Evolutionary conservation across 768 basidiomycete species (phyloP).

Genomic region (Cyclocybe cylindracea): DNA sequence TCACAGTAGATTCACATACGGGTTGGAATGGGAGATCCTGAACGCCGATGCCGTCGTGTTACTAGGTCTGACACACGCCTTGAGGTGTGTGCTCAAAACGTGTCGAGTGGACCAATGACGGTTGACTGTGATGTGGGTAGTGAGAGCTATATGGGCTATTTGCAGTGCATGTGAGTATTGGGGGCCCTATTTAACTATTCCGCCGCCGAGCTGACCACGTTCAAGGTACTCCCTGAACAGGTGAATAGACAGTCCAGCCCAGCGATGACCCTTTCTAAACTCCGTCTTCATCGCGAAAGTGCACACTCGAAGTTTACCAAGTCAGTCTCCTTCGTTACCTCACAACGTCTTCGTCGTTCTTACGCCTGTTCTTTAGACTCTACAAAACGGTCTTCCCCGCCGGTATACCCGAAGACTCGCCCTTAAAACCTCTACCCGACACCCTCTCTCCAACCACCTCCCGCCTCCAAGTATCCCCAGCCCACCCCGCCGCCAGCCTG

Average conservation of each 20-base stretch:
- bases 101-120: background rate
- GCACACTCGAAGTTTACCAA: conserved; percentile 78
- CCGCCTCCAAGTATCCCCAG: conserved; percentile 3
- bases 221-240: conserved; percentile 53
- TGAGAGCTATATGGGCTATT: conserved; percentile 77
- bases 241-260: conserved; percentile 26
- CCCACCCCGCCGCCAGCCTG: conserved; percentile 11
- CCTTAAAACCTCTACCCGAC: conserved; percentile 37
- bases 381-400: conserved; percentile 69
- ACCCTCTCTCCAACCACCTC: conserved; percentile 34
- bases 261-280: background rate
- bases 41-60: conserved; percentile 74
- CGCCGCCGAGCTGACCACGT: background rate
- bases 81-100: conserved; percentile 50
- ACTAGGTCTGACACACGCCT: conserved; percentile 67
- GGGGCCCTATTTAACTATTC: conserved; percentile 1
- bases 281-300: conserved; percentile 24
- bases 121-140: conserved; percentile 32
- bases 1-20: conserved; percentile 49
- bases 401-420: conserved; percentile 40
- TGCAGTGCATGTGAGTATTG: conserved; percentile 68
- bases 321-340: conserved; percentile 30
- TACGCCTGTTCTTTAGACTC: conserved; percentile 41
- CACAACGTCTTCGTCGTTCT: background rate
- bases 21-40: conserved; percentile 76